phyloP scores from a whole-genome alignment of 1,284 basidiomycete genomes.

The Rhodotorula sp. region DNA sequence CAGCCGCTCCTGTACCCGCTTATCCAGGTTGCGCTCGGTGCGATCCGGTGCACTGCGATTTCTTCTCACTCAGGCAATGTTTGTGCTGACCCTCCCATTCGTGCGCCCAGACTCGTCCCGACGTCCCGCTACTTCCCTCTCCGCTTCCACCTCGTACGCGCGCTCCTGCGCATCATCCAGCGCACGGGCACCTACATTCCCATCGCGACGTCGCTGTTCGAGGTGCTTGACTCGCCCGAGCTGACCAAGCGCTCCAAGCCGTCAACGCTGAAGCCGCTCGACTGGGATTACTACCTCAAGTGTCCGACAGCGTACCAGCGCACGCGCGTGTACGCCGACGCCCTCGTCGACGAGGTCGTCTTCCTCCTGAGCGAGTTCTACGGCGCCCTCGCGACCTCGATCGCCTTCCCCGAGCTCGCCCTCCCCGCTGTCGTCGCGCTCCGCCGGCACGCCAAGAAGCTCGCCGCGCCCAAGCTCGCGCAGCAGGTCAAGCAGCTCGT shows the following conservation, averaged over 20 bases:
- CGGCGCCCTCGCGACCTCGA: conserved; percentile 64
- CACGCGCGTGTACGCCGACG: conserved; percentile 83
- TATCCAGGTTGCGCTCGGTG: conserved; percentile 89
- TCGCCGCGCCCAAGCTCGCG: conserved; percentile 59
- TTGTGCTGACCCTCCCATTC: not conserved
- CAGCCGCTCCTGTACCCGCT: conserved; percentile 90
- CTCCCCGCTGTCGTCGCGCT: conserved; percentile 79
- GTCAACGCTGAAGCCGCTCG: conserved; percentile 85
- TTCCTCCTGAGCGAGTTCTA: conserved; percentile 80
- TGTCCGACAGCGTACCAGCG: conserved; percentile 85
- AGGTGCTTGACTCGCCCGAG: conserved; percentile 76
- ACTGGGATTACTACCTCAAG: conserved; percentile 83
- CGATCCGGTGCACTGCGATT: conserved; percentile 69
- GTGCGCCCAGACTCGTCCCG: conserved; percentile 68
- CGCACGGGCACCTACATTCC: conserved; percentile 88
- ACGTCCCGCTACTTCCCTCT: conserved; percentile 78
- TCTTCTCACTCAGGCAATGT: not conserved
- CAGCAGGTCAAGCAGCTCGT: conserved; percentile 69
- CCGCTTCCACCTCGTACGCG: conserved; percentile 71
- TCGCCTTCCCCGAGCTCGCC: conserved; percentile 90
- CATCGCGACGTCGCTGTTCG: conserved; percentile 78
- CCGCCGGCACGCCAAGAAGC: conserved; percentile 67
- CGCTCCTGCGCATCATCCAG: conserved; percentile 69
- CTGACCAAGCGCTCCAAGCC: conserved; percentile 76
- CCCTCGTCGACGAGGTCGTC: conserved; percentile 75